Percentiles rank a stretch among this genome's conserved stretches.
Evolutionary conservation across 805 yeast genomes (phyloP).

Genomic region (Schwanniomyces pseudopolymorphus): DNA sequence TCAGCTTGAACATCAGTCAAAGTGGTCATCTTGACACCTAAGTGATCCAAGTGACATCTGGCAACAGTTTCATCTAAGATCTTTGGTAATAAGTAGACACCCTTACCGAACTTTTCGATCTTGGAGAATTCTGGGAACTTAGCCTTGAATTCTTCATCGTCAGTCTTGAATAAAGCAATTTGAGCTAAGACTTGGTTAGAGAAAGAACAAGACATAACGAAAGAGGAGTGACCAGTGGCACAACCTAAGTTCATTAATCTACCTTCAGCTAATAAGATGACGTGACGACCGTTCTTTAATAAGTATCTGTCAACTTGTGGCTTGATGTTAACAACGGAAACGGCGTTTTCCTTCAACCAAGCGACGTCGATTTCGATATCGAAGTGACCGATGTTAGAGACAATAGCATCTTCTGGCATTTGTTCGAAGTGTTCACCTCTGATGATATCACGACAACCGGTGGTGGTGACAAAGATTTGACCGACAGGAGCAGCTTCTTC

Average conservation of each 20-base stretch:
- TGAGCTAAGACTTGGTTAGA: slow-evolving; percentile 99
- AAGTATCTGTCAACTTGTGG: slow-evolving; percentile 99
- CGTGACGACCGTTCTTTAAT: slow-evolving; percentile 84
- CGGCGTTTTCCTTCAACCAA: slow-evolving; percentile 94
- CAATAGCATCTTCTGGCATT: slow-evolving; percentile 99
- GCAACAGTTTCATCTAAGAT: slow-evolving; percentile 98
- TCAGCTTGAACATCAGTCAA: slow-evolving; percentile 84
- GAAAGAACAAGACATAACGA: slow-evolving; percentile 99
- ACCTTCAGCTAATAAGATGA: slow-evolving; percentile 97
- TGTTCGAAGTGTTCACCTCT: slow-evolving; percentile 78
- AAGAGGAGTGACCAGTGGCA: slow-evolving; percentile 99
- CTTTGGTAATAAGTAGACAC: slow-evolving; percentile 97
- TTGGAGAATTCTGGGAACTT: slow-evolving; percentile 86
- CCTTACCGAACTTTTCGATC: slow-evolving; percentile 86
- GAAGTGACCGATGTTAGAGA: slow-evolving; percentile 99
- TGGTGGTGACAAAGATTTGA: slow-evolving; percentile 98
- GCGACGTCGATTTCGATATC: slow-evolving; percentile 99
- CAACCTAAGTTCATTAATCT: slow-evolving; percentile 99
- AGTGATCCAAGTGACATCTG: slow-evolving; percentile 90
- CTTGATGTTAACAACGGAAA: slow-evolving; percentile 92
- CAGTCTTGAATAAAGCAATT: slow-evolving; percentile 92
- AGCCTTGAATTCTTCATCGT: slow-evolving; percentile 75
- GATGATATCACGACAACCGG: slow-evolving; percentile 99
- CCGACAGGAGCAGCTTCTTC: slow-evolving; percentile 90
- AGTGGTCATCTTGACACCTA: slow-evolving; percentile 82